phyloP scores from a whole-genome alignment of 768 basidiomycete genomes.

The Boletus huronensis region DNA sequence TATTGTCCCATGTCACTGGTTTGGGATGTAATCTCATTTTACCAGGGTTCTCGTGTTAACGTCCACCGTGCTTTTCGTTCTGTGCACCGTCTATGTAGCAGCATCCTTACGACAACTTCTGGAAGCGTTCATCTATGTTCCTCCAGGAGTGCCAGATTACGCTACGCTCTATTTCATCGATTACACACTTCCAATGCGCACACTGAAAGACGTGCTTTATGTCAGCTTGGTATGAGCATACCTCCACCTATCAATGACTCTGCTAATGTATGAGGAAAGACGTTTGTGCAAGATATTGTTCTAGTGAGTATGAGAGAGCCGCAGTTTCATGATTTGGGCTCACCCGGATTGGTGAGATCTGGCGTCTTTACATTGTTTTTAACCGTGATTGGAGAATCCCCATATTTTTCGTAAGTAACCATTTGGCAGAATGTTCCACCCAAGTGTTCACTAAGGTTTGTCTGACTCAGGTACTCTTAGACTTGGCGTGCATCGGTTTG shows the following conservation, averaged over 20 bases:
- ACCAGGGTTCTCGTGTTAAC: constrained; percentile 11
- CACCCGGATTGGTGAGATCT: constrained; percentile 7
- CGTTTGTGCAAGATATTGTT: constrained; percentile 17
- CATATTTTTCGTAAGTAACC: constrained; percentile 15
- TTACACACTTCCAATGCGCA: constrained; percentile 11
- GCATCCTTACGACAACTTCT: constrained; percentile 15
- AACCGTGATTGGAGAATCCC: constrained; percentile 19
- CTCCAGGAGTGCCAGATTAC: constrained; percentile 5
- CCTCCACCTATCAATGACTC: neutral
- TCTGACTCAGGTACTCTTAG: constrained; percentile 16
- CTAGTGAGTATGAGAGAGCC: constrained; percentile 2
- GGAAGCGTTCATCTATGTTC: constrained; percentile 14
- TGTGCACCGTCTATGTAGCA: constrained; percentile 11
- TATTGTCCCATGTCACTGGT: too few species aligned
- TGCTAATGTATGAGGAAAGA: constrained; percentile 2
- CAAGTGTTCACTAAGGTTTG: neutral
- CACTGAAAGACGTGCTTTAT: constrained; percentile 15
- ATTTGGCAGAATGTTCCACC: neutral
- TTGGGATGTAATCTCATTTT: neutral
- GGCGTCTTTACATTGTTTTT: constrained; percentile 25
- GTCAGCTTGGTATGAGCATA: constrained; percentile 9
- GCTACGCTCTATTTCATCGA: constrained; percentile 10
- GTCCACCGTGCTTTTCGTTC: constrained; percentile 11
- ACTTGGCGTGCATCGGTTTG: constrained; percentile 20
- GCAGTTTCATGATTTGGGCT: neutral